Evolutionary conservation across 148 eudicot species (phyloP), one percentile per base, ranked within the genome.

Genomic region (Dysphania ambrosioides): DNA sequence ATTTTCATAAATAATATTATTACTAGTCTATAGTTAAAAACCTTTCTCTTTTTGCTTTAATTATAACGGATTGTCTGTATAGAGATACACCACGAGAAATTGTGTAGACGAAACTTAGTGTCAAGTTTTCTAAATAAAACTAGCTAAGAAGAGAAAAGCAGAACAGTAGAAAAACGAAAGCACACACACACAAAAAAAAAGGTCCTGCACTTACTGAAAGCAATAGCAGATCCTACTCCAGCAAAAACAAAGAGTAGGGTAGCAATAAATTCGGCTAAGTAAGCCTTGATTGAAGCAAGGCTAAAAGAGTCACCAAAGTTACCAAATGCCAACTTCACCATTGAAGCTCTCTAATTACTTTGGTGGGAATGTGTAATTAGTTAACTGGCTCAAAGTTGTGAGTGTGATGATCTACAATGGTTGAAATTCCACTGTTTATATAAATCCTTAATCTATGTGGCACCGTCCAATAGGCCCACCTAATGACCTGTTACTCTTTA

Each of bases 161-260:
- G n/a, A n/a, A n/a, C n/a, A n/a, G n/a, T n/a, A n/a, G n/a, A n/a
- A n/a, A n/a, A n/a, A n/a, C n/a, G n/a, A n/a, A n/a, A n/a, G n/a
- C n/a, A n/a, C 51, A 44, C 16, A 44, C 3, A 44, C 51, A 44
- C 16, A 44, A 44, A 19, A 44, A 11, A 36, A 36, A 8, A 4
- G 5, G 8, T 0, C 40, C 1, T 36, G 40, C 40, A 86, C 88
- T 78, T 83, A 91, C 97, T 77, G 74, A 73, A 92, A 69, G 97
- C 87, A 0, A 92, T 68, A 3, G 91, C 97, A 0, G 97, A 91
- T 35, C 97, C 97, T n/a, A 89, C 97, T 21, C 97, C 97, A 10
- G 97, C 97, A 74, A 91, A 89, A 0, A 91, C 97, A 72, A 91
- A 91, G 34, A 91, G 85, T 36, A 87, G 84, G n/a, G 97, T 91